Evolutionary conservation across 192 early-diverging fungal genomes (phyloP).

Genomic region (Ambispora gerdemannii): DNA sequence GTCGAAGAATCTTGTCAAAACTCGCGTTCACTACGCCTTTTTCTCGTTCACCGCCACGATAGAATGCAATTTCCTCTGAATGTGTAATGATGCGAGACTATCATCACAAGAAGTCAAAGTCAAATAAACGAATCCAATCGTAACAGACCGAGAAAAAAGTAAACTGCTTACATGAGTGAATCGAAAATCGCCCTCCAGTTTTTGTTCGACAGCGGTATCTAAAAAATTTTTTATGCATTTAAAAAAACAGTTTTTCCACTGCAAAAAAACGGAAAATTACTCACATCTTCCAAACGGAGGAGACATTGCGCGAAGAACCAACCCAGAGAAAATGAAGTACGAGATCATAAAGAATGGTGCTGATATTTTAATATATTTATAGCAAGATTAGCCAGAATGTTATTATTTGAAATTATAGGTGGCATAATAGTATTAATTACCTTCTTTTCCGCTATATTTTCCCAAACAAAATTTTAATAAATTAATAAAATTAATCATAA

Average conservation of each 20-base stretch:
- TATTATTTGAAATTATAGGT: too few species aligned
- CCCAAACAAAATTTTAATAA: not conserved
- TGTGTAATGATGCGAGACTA: slow-evolving; percentile 77
- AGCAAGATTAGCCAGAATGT: too few species aligned
- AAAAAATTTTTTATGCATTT: too few species aligned
- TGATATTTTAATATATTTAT: slow-evolving; percentile 11
- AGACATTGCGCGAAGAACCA: slow-evolving; percentile 65
- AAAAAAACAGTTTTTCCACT: too few species aligned
- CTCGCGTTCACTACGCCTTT: slow-evolving; percentile 61
- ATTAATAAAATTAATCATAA: not conserved
- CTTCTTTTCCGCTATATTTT: slow-evolving; percentile 18
- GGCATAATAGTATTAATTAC: not conserved
- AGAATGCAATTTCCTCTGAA: slow-evolving; percentile 81
- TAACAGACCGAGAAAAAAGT: not conserved
- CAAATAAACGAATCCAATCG: not conserved
- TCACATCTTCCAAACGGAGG: slow-evolving; percentile 78
- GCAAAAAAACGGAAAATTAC: not conserved
- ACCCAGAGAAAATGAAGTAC: slow-evolving; percentile 60
- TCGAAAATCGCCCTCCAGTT: slow-evolving; percentile 76
- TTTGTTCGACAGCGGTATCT: slow-evolving; percentile 75
- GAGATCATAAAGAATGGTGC: slow-evolving; percentile 58
- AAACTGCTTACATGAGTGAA: slow-evolving; percentile 62
- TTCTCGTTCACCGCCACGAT: slow-evolving; percentile 65
- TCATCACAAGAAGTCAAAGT: not conserved
- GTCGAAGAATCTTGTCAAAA: slow-evolving; percentile 56